Evolutionary conservation across 192 early-diverging fungal genomes (phyloP).

Genomic region (Cetraspora pellucida): DNA sequence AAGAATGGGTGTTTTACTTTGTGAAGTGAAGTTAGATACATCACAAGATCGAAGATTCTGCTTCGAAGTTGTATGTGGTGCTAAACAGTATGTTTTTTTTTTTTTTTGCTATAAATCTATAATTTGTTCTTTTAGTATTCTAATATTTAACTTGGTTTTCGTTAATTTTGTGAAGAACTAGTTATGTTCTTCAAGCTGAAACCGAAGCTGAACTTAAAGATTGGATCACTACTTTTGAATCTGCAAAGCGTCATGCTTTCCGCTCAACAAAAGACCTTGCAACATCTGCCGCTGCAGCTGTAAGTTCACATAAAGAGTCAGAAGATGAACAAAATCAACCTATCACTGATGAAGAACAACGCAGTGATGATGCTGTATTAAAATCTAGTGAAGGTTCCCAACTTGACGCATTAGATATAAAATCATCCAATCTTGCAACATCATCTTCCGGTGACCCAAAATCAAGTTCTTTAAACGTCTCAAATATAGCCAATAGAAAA

Average conservation of each 20-base stretch:
- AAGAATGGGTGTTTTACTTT: constrained; percentile 58
- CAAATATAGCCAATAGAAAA: neutral
- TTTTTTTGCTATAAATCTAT: neutral
- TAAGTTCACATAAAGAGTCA: constrained; percentile 34
- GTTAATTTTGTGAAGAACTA: constrained; percentile 24
- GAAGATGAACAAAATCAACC: constrained; percentile 1
- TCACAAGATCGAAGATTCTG: constrained; percentile 71
- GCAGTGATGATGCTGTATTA: constrained; percentile 19
- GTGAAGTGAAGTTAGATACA: constrained; percentile 52
- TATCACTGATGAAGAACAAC: neutral
- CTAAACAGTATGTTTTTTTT: constrained; percentile 55
- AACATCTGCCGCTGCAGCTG: constrained; percentile 37
- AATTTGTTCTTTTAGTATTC: neutral
- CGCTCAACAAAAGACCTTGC: constrained; percentile 37
- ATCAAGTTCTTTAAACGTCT: neutral
- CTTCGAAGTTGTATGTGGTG: constrained; percentile 64
- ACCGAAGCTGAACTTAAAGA: constrained; percentile 67
- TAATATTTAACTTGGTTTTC: neutral
- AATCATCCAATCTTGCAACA: no score
- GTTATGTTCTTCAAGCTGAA: constrained; percentile 64
- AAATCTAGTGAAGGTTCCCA: constrained; percentile 31
- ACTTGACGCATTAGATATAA: neutral
- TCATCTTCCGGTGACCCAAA: no score
- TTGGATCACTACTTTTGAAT: constrained; percentile 69
- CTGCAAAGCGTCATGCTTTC: constrained; percentile 52